Evolutionary conservation across 1,284 basidiomycete species (phyloP).

Genomic region (Ceratobasidium sp.): DNA sequence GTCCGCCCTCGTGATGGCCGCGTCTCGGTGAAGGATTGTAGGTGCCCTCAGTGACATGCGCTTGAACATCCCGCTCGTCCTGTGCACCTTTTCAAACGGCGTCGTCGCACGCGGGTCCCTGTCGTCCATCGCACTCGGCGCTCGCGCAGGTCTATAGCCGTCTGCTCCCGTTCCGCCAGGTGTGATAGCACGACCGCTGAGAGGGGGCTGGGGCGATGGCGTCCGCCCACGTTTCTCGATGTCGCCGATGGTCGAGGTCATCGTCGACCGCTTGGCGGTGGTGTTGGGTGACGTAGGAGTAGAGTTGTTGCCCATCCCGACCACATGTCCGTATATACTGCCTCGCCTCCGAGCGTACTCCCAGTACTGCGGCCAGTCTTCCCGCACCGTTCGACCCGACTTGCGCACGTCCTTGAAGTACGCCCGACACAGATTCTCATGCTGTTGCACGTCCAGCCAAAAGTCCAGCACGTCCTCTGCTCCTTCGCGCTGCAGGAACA

Average conservation of each 20-base stretch:
- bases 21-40: slow-evolving; percentile 86
- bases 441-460: slow-evolving; percentile 98
- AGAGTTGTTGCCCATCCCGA: slow-evolving; percentile 61
- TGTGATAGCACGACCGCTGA: slow-evolving; percentile 49
- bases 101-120: slow-evolving; percentile 67
- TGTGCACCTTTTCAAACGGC: slow-evolving; percentile 76
- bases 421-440: slow-evolving; percentile 96
- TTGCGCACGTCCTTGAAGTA: slow-evolving; percentile 98
- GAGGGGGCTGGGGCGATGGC: slow-evolving; percentile 21
- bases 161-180: slow-evolving; percentile 43
- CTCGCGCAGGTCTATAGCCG: slow-evolving; percentile 32
- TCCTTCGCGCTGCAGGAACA: slow-evolving; percentile 91
- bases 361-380: slow-evolving; percentile 98
- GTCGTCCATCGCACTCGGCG: slow-evolving; percentile 50
- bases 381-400: slow-evolving; percentile 87
- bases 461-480: slow-evolving; percentile 97
- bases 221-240: slow-evolving; percentile 53
- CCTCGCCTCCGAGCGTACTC: slow-evolving; percentile 86
- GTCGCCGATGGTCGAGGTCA: slow-evolving; percentile 68
- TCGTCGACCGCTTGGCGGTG: slow-evolving; percentile 72
- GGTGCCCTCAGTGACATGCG: slow-evolving; percentile 75
- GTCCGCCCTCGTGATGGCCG: slow-evolving; percentile 88
- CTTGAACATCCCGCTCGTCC: slow-evolving; percentile 61
- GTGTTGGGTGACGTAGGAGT: slow-evolving; percentile 51
- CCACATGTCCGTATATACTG: slow-evolving; percentile 89